Evolutionary conservation across 2,329 filamentous ascomycete genomes (phyloP), one percentile per base, ranked within the genome.

Genomic region (Nigrospora sphaerica): DNA sequence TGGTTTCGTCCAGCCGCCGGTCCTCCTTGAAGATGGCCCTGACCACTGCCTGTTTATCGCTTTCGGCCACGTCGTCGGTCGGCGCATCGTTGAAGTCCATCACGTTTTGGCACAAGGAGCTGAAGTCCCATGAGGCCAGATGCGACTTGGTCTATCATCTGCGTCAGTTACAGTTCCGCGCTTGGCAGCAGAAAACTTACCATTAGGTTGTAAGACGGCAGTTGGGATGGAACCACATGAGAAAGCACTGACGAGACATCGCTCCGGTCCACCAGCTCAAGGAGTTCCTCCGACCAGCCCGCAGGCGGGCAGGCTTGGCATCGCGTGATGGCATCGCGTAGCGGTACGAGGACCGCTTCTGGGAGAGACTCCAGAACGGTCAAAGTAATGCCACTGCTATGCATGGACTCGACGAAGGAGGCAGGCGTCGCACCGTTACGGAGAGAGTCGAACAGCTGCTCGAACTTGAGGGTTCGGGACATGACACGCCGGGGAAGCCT

Each of bases 11-110:
- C 46, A 95, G 83, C 33, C 93, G 84, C 49, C 90, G 82, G 59
- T 98, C 93, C 54, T 97, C 90, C 49, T 83, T 85, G 74, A 97
- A 98, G 28, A 98, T 84, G 10, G 93, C 74, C 44, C 84, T 82
- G 31, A 93, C 95, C 9, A 97, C 82, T 11, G 84, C 78, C 62
- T 92, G 83, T 28, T 90, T 81, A 59, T 95, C 88, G 32, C 85
- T 85, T 61, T 93, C 91, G 46, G 89, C 86, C 6, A 86, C 85
- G 40, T 88, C 88, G 52, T 93, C 86, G 46, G 85, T 81, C 0
- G 81, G 77, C 39, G 79, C 77, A 39, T 67, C 72, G 46, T 71
- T 75, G 46, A 77, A 70, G 35, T 81, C 75, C 39, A 88, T 83
- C 1, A 79, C 70, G 35, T 75, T 78, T 49, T 81, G 75, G 52